Conservation (phyloP, 2,329 filamentous ascomycete genomes). For the Gnomoniopsis sp. region DNA sequence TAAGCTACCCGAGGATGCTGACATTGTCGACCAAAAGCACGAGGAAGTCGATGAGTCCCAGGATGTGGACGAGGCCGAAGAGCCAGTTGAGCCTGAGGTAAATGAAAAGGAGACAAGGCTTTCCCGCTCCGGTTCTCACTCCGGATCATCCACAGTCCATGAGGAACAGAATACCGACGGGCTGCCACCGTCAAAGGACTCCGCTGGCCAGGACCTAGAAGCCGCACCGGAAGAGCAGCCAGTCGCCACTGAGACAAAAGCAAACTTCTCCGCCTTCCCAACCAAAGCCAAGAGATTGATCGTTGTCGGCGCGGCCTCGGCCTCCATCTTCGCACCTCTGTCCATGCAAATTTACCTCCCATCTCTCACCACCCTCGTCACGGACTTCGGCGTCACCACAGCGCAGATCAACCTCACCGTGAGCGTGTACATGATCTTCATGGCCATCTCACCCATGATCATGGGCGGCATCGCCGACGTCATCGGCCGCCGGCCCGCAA, state of each 20-base stretch:
- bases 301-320: constrained; percentile 34
- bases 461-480: constrained; percentile 51
- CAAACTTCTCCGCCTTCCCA: constrained; percentile 36
- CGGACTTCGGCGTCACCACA: constrained; percentile 42
- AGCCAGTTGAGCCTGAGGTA: neutral
- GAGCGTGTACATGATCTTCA: constrained; percentile 57
- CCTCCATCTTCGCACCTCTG: constrained; percentile 42
- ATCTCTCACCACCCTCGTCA: constrained; percentile 44
- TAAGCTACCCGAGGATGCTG: neutral
- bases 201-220: neutral
- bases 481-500: constrained; percentile 50
- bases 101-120: neutral
- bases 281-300: constrained; percentile 37
- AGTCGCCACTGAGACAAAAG: neutral
- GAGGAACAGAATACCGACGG: neutral
- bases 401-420: constrained; percentile 47
- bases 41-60: neutral
- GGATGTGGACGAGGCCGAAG: neutral
- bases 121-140: neutral
- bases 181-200: neutral
- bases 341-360: constrained; percentile 52
- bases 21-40: neutral
- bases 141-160: constrained; percentile 5
- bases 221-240: constrained; percentile 3
- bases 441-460: constrained; percentile 51